phyloP scores from a whole-genome alignment of 139 green algal genomes.

The Micractinium conductrix region DNA sequence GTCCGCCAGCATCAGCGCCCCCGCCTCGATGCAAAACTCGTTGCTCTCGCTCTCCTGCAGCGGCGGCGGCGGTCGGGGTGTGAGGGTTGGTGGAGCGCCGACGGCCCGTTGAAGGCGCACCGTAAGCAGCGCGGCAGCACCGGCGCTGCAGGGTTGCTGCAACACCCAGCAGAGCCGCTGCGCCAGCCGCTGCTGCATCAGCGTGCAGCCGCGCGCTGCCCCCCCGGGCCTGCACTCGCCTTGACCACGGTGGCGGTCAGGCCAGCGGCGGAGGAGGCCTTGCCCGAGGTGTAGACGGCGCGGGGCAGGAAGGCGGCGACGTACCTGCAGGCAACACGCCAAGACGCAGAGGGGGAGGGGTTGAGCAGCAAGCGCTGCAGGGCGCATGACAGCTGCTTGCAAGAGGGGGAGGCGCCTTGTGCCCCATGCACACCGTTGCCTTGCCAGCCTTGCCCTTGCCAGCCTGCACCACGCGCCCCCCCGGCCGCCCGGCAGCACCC shows the following conservation, averaged over 20 bases:
- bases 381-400: too few species aligned
- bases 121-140: too few species aligned
- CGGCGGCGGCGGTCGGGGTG: not conserved
- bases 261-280: constrained; percentile 94
- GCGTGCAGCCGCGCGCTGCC: not conserved
- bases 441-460: too few species aligned
- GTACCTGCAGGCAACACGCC: constrained; percentile 53
- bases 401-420: not conserved
- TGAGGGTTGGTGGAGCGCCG: not conserved
- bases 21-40: constrained; percentile 98
- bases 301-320: constrained; percentile 87
- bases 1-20: constrained; percentile 98
- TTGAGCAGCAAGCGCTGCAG: too few species aligned
- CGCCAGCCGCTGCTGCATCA: not conserved
- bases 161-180: not conserved
- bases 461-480: too few species aligned
- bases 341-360: too few species aligned
- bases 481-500: too few species aligned
- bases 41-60: constrained; percentile 83
- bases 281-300: constrained; percentile 97
- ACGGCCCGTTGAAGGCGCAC: too few species aligned
- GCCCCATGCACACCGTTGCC: too few species aligned
- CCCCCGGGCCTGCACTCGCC: constrained; percentile 43
- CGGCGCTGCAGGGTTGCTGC: not conserved
- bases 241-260: constrained; percentile 97